Conservation (phyloP, 805 yeast genomes). For the Blastobotrys muscicola region DNA sequence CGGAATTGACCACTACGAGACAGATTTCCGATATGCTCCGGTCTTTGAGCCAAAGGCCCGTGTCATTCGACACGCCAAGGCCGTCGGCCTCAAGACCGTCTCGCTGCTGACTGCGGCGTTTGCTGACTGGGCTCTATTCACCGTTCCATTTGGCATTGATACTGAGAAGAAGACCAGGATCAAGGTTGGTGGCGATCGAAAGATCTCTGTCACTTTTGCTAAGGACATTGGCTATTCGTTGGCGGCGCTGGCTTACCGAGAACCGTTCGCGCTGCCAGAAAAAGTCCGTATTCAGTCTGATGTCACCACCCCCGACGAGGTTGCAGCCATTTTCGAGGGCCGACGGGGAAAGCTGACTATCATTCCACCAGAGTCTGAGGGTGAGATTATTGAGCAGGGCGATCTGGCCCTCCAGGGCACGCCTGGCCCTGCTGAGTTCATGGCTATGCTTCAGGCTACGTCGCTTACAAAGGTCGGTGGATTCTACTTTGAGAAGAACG, state of each 20-base stretch:
- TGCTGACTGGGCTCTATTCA: slow-evolving; percentile 7
- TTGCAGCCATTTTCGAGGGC: slow-evolving; percentile 14
- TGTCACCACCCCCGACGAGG: slow-evolving; percentile 10
- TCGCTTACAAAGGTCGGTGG: background rate
- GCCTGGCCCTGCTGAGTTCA: slow-evolving; percentile 2
- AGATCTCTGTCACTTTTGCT: slow-evolving; percentile 14
- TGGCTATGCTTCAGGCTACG: slow-evolving; percentile 1
- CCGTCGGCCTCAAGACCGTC: slow-evolving; percentile 20
- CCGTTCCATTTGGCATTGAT: slow-evolving; percentile 2
- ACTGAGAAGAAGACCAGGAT: slow-evolving; percentile 1
- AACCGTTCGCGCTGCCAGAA: slow-evolving; percentile 17
- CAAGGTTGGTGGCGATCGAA: slow-evolving; percentile 11
- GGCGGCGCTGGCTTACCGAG: slow-evolving; percentile 16
- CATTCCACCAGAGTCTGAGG: slow-evolving; percentile 6
- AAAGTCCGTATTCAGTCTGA: slow-evolving; percentile 13
- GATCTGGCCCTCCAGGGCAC: slow-evolving; percentile 1
- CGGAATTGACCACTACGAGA: slow-evolving; percentile 34
- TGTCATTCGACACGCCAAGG: slow-evolving; percentile 13
- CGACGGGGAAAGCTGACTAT: slow-evolving; percentile 15
- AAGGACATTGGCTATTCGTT: slow-evolving; percentile 21
- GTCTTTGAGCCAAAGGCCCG: slow-evolving; percentile 10
- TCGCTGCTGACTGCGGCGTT: slow-evolving; percentile 18
- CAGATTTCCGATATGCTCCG: background rate
- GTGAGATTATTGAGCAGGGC: slow-evolving; percentile 6
- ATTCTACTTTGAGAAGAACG: slow-evolving; percentile 3